Evolutionary conservation across 768 basidiomycete genomes (phyloP).

Genomic region (Vararia minispora): DNA sequence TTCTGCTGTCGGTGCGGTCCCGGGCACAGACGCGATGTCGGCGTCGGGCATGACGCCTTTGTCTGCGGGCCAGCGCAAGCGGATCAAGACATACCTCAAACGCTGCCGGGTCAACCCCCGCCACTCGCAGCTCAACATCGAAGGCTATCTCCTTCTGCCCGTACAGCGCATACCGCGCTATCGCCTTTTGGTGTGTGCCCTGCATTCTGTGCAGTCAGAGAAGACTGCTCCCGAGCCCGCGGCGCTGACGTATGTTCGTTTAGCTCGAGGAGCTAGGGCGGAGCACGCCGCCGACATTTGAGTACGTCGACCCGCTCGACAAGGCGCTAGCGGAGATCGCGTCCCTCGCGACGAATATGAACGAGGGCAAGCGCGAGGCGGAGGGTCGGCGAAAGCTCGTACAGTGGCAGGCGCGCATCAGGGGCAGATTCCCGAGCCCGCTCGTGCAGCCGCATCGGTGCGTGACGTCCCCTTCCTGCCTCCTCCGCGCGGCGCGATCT

Average conservation of each 20-base stretch:
- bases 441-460: constrained; percentile 96
- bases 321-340: constrained; percentile 82
- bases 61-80: constrained; percentile 72
- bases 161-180: constrained; percentile 98
- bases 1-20: constrained; percentile 38
- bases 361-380: constrained; percentile 93
- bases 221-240: too few species aligned
- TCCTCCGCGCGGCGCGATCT: constrained; percentile 1
- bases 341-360: constrained; percentile 87
- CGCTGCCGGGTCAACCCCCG: constrained; percentile 81
- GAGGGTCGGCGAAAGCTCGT: constrained; percentile 88
- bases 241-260: too few species aligned
- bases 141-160: constrained; percentile 88
- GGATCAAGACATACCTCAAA: constrained; percentile 84
- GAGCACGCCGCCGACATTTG: constrained; percentile 71
- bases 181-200: constrained; percentile 66
- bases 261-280: constrained; percentile 81
- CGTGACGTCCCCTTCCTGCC: too few species aligned
- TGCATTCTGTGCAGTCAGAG: too few species aligned
- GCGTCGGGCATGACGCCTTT: constrained; percentile 40
- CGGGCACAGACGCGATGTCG: constrained; percentile 25
- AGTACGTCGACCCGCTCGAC: constrained; percentile 73
- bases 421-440: constrained; percentile 91
- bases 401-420: constrained; percentile 82
- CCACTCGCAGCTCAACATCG: constrained; percentile 89